Percentiles rank a stretch among this genome's conserved stretches.
phyloP scores from a whole-genome alignment of 305 asterid genomes.

The Vinca major region DNA sequence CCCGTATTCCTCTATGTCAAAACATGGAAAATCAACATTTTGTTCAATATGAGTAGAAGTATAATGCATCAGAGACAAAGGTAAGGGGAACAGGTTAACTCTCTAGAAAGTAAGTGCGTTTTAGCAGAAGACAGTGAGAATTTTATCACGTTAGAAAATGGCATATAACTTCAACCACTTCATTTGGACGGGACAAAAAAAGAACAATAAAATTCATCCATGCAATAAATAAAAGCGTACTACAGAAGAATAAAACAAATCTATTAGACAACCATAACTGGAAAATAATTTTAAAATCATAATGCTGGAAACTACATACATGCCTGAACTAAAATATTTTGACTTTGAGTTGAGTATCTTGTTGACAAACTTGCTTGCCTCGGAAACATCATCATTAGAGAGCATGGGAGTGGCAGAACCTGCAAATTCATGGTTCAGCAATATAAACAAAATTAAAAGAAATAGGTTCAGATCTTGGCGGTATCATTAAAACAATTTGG shows the following conservation, averaged over 20 bases:
- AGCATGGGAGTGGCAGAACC: conserved; percentile 93
- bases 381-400: conserved; percentile 61
- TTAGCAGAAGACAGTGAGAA: background rate
- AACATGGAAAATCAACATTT: conserved; percentile 15
- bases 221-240: background rate
- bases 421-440: conserved; percentile 27
- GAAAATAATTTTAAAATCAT: background rate
- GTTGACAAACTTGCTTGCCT: conserved; percentile 51
- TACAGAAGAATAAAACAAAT: background rate
- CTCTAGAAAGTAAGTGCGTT: background rate
- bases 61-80: background rate
- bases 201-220: background rate
- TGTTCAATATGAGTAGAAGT: background rate
- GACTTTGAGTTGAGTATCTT: conserved; percentile 42
- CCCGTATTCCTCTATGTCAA: conserved; percentile 55
- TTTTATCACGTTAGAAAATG: background rate
- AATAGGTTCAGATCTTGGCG: conserved; percentile 8
- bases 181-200: background rate
- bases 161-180: background rate
- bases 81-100: background rate
- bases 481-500: conserved; percentile 2
- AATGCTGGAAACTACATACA: conserved; percentile 36
- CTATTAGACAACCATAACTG: background rate
- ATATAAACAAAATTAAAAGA: background rate
- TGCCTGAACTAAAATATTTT: conserved; percentile 42